phyloP scores from a whole-genome alignment of 495 filamentous ascomycete species.

The Aspergillus hancockii region DNA sequence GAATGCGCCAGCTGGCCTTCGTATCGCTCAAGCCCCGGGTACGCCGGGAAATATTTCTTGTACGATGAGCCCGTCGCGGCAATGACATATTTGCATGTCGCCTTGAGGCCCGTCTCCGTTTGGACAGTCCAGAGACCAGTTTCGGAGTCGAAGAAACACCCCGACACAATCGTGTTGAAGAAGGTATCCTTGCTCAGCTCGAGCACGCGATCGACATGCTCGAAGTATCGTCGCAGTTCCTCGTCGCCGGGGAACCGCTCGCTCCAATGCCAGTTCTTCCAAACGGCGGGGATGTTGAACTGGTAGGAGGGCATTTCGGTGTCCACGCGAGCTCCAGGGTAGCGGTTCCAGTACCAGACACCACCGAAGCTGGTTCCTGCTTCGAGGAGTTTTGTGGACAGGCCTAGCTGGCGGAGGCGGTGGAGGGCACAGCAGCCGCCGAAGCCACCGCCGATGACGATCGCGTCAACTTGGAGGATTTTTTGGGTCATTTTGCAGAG shows the following conservation, averaged over 20 bases:
- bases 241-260: conserved; percentile 50
- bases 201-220: conserved; percentile 53
- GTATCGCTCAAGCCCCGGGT: conserved; percentile 18
- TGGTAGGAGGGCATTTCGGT: conserved; percentile 53
- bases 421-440: conserved; percentile 42
- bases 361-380: conserved; percentile 49
- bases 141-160: conserved; percentile 42
- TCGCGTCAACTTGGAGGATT: conserved; percentile 25
- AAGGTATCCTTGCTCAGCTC: conserved; percentile 50
- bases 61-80: conserved; percentile 23
- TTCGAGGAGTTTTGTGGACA: conserved; percentile 43
- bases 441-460: conserved; percentile 39
- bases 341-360: conserved; percentile 55
- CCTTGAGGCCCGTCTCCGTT: conserved; percentile 15
- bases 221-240: conserved; percentile 57
- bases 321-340: conserved; percentile 54
- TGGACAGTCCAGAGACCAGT: conserved; percentile 30
- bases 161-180: conserved; percentile 51
- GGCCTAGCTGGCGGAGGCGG: conserved; percentile 44
- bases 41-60: conserved; percentile 24
- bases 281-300: conserved; percentile 52
- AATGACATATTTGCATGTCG: conserved; percentile 30
- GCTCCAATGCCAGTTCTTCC: conserved; percentile 54
- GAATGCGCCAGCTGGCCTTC: conserved; percentile 21
- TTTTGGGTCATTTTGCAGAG: conserved; percentile 19